Percentiles rank a stretch among this genome's conserved stretches.
phyloP scores from a whole-genome alignment of 148 eudicot species.

The Nyssa sinensis region DNA sequence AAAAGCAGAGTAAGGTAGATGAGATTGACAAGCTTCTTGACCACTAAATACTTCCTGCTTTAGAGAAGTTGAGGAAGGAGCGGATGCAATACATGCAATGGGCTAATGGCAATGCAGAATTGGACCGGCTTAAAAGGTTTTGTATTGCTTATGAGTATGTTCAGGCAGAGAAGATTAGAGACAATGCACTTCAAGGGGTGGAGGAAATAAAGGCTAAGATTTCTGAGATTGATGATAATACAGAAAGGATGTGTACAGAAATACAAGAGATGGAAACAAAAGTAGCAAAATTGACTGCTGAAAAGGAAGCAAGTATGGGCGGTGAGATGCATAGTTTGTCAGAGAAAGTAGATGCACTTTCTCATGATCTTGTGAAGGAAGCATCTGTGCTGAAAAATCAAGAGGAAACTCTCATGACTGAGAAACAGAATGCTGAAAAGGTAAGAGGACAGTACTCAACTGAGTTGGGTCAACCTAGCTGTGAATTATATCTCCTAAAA shows the following conservation, averaged over 20 bases:
- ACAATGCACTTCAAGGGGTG: constrained; percentile 62
- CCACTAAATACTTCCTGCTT: constrained; percentile 85
- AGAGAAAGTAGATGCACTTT: constrained; percentile 71
- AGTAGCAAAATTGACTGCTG: constrained; percentile 62
- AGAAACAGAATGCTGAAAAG: constrained; percentile 71
- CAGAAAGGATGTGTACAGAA: constrained; percentile 49
- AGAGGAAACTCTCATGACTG: constrained; percentile 69
- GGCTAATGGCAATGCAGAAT: constrained; percentile 90
- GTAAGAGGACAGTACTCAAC: constrained; percentile 28
- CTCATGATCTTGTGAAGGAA: constrained; percentile 80
- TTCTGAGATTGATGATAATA: constrained; percentile 47
- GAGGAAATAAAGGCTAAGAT: constrained; percentile 62
- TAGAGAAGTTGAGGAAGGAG: constrained; percentile 93
- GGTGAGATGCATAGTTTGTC: constrained; percentile 77
- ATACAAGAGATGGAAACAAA: constrained; percentile 69
- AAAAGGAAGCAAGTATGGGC: constrained; percentile 88
- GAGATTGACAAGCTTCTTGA: constrained; percentile 93
- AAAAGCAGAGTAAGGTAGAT: constrained; percentile 87
- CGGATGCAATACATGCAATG: constrained; percentile 96
- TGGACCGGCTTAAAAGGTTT: constrained; percentile 83
- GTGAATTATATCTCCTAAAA: too few species aligned
- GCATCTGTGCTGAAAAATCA: constrained; percentile 72
- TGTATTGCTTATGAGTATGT: constrained; percentile 94
- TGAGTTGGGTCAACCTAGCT: too few species aligned
- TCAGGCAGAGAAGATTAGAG: constrained; percentile 82